Conservation (phyloP, 495 filamentous ascomycete species). For the Bryoglossum gracile region DNA sequence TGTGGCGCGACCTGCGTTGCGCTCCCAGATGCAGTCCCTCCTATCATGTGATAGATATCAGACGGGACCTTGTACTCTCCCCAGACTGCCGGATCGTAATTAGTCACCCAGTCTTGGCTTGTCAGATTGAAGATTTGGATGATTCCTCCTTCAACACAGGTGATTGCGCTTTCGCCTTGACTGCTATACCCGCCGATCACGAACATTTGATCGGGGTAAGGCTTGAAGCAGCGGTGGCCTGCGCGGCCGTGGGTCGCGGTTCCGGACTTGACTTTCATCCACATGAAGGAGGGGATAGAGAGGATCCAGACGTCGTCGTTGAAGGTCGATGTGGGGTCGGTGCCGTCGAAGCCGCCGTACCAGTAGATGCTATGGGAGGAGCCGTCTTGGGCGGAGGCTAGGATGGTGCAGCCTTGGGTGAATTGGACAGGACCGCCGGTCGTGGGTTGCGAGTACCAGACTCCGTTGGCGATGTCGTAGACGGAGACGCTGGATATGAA, state of each 20-base stretch:
- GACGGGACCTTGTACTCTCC: slow-evolving; percentile 55
- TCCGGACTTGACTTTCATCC: slow-evolving; percentile 54
- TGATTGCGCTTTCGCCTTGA: slow-evolving; percentile 8
- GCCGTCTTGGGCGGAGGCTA: slow-evolving; percentile 51
- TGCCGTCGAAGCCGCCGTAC: slow-evolving; percentile 61
- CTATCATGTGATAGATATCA: slow-evolving; percentile 49
- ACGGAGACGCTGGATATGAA: slow-evolving; percentile 62
- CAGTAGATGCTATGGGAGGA: slow-evolving; percentile 68
- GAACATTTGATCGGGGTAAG: slow-evolving; percentile 70
- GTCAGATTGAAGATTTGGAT: slow-evolving; percentile 61
- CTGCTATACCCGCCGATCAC: slow-evolving; percentile 50
- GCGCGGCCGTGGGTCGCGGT: slow-evolving; percentile 42
- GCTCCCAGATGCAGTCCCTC: slow-evolving; percentile 52
- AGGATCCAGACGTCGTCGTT: slow-evolving; percentile 67
- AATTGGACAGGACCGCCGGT: slow-evolving; percentile 43
- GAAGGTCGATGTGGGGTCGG: slow-evolving; percentile 22
- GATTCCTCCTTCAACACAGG: slow-evolving; percentile 45
- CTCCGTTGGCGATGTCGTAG: slow-evolving; percentile 53
- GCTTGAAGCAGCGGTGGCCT: slow-evolving; percentile 57
- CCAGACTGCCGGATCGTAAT: slow-evolving; percentile 53
- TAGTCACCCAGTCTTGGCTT: slow-evolving; percentile 44
- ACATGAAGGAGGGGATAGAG: slow-evolving; percentile 70
- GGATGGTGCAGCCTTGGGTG: slow-evolving; percentile 59
- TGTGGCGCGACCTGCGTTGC: slow-evolving; percentile 38
- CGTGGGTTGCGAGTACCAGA: slow-evolving; percentile 59